Conservation (phyloP, 495 filamentous ascomycete species). For the Pseudotulostoma volvatum region DNA sequence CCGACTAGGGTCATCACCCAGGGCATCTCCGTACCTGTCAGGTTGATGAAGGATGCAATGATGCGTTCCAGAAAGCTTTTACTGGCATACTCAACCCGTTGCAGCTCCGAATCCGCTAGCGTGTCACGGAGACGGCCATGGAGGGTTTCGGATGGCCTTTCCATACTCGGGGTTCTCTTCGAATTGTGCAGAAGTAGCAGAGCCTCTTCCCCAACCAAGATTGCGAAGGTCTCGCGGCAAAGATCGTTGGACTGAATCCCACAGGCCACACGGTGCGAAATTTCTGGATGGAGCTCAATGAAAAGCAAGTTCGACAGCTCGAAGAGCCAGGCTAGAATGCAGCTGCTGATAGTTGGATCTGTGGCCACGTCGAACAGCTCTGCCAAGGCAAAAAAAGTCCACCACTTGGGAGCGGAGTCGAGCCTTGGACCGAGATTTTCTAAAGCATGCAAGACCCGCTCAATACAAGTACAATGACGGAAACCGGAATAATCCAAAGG, state of each 20-base stretch:
- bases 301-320: constrained; percentile 24
- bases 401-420: constrained; percentile 49
- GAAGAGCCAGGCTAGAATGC: constrained; percentile 33
- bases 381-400: constrained; percentile 44
- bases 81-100: constrained; percentile 36
- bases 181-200: constrained; percentile 16
- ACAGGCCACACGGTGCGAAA: constrained; percentile 28
- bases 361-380: constrained; percentile 37
- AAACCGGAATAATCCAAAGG: constrained; percentile 40
- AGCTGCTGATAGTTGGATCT: constrained; percentile 15
- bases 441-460: constrained; percentile 38
- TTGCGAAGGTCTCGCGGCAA: constrained; percentile 29
- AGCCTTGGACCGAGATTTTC: constrained; percentile 32
- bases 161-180: background rate
- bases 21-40: constrained; percentile 21
- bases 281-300: constrained; percentile 31
- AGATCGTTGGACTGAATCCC: constrained; percentile 23
- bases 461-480: constrained; percentile 43
- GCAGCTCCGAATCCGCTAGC: constrained; percentile 27
- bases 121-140: constrained; percentile 18
- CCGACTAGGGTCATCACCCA: constrained; percentile 24
- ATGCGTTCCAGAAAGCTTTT: constrained; percentile 26
- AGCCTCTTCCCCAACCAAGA: constrained; percentile 32
- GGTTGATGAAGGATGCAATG: constrained; percentile 16
- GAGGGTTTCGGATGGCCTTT: constrained; percentile 7